Evolutionary conservation across 2,329 filamentous ascomycete genomes (phyloP).

Genomic region (Aspergillus cejpii): DNA sequence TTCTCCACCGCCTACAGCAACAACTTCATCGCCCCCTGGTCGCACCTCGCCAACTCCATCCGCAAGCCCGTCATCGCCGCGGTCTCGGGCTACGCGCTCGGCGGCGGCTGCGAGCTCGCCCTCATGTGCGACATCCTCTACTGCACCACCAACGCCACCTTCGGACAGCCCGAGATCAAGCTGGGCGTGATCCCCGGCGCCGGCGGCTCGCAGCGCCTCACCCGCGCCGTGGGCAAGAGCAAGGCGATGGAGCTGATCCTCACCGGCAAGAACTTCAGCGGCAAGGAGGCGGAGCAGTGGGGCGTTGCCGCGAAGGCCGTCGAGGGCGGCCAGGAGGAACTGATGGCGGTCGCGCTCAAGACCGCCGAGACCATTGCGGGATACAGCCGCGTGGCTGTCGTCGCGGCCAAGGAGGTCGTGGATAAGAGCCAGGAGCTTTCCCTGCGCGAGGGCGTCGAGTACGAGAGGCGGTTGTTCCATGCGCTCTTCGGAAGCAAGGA

Average conservation of each 20-base stretch:
- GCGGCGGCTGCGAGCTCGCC: slow-evolving; percentile 91
- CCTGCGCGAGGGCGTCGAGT: slow-evolving; percentile 86
- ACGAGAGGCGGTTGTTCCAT: slow-evolving; percentile 89
- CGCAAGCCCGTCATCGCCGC: slow-evolving; percentile 94
- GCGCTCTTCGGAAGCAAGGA: slow-evolving; percentile 87
- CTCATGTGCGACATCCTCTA: slow-evolving; percentile 98
- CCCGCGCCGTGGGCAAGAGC: slow-evolving; percentile 72
- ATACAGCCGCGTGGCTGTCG: slow-evolving; percentile 77
- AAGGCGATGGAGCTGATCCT: slow-evolving; percentile 88
- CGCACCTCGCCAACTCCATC: slow-evolving; percentile 69
- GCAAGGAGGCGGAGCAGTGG: slow-evolving; percentile 80
- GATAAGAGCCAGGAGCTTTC: slow-evolving; percentile 95
- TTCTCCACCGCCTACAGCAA: slow-evolving; percentile 81
- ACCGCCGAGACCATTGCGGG: slow-evolving; percentile 85
- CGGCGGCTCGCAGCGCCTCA: slow-evolving; percentile 83
- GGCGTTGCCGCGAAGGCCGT: slow-evolving; percentile 81
- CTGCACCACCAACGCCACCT: slow-evolving; percentile 76
- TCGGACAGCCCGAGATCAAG: slow-evolving; percentile 96
- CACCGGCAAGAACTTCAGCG: slow-evolving; percentile 76
- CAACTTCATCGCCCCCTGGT: slow-evolving; percentile 96
- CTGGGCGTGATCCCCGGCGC: slow-evolving; percentile 87
- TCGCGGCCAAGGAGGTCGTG: slow-evolving; percentile 94
- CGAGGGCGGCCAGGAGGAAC: slow-evolving; percentile 64
- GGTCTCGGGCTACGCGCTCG: slow-evolving; percentile 88
- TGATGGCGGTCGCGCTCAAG: slow-evolving; percentile 72